Base-by-base conservation (phyloP, 306 rosid genomes). In the Quercus agrifolia region DNA sequence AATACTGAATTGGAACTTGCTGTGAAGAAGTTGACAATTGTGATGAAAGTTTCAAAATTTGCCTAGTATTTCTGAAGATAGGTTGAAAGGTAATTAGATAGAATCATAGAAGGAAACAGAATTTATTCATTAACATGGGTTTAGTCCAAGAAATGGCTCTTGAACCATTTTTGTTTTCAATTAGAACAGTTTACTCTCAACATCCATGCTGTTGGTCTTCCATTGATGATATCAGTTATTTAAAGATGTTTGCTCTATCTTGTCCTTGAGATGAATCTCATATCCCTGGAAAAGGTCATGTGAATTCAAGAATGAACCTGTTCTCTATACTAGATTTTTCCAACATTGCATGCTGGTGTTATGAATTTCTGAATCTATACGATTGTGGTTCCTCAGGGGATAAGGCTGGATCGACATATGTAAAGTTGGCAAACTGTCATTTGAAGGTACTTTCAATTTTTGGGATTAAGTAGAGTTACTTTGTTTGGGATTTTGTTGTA, bases 341-440 rank as follows among this genome's bases (percentile, higher is more conserved):
- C 49, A n/a, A 5, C 55, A 56, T 69, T 18, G 66, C 55, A 21
- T 78, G 78, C 77, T 51, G 56, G 33, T 73, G 6, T 66, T 46
- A 73, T 67, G 57, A 66, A 35, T 6, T 81, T 46, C 75, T 84
- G 46, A 49, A 87, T 81, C 74, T 63, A 4, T 68, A 70, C 69
- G 25, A 9, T 2, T 35, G 19, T 83, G 81, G n/a, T 21, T 56
- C 82, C 84, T 52, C 79, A 95, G 99, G 96, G 98, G 96, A 93
- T 74, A 91, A 83, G 84, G 98, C 94, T 12, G 98, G 97, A 73
- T 38, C 93, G 5, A 82, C 89, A 3, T 93, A 91, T 75, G 71
- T 92, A 31, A 93, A 90, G 89, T 79, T 96, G 83, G 93, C 91
- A 20, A 88, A 75, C 85, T 96, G 99, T 80, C 96, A 93, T 87